Evolutionary conservation across 2,329 filamentous ascomycete genomes (phyloP).

Genomic region (Nigrospora oryzae): DNA sequence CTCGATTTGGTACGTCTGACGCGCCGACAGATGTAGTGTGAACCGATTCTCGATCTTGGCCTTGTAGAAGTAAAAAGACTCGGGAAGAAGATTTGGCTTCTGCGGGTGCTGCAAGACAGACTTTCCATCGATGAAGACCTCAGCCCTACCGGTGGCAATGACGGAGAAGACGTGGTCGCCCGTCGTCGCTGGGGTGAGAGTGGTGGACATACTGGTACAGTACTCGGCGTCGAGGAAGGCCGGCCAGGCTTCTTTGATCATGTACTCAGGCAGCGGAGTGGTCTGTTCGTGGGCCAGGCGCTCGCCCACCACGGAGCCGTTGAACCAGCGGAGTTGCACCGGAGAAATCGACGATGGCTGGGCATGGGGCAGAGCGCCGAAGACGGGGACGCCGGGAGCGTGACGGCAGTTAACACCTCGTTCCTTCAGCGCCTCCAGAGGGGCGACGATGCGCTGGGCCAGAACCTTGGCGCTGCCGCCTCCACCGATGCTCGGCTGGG

Average conservation of each 20-base stretch:
- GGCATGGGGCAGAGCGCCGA: conserved; percentile 32
- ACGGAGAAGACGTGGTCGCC: neutral
- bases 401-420: no score
- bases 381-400: conserved; percentile 38
- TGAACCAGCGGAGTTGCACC: conserved; percentile 34
- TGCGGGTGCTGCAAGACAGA: neutral
- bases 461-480: conserved; percentile 39
- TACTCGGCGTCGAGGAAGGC: neutral
- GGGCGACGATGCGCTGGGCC: conserved; percentile 53
- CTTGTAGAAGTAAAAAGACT: no score
- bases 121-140: neutral
- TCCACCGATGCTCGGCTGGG: conserved; percentile 50
- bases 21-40: neutral
- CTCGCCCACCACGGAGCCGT: neutral
- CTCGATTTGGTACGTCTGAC: conserved; percentile 7
- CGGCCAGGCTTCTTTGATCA: neutral
- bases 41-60: neutral
- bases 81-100: no score
- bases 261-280: neutral
- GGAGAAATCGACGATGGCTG: conserved; percentile 55
- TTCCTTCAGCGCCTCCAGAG: conserved; percentile 52
- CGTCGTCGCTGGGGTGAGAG: neutral
- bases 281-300: neutral
- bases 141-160: neutral
- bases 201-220: neutral